phyloP scores from a whole-genome alignment of 441 rosid genomes.

The Bruguiera hainesii region DNA sequence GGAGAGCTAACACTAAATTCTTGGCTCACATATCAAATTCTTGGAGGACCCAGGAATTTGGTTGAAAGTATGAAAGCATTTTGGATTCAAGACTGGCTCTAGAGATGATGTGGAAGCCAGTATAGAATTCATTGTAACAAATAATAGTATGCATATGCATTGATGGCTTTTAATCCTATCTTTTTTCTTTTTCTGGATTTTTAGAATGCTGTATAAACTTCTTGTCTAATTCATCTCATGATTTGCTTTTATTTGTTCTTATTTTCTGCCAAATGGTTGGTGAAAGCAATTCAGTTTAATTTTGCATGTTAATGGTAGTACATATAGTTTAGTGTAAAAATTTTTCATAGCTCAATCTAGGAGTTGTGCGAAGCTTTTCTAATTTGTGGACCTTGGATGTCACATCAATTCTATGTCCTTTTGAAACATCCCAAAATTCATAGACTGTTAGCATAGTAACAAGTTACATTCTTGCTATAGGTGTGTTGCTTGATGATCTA shows the following conservation, averaged over 20 bases:
- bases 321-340: not conserved
- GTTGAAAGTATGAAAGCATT: not conserved
- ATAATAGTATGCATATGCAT: not conserved
- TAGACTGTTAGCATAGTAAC: constrained; percentile 14
- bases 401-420: not conserved
- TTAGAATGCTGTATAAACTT: constrained; percentile 1
- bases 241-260: not conserved
- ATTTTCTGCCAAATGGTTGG: not conserved
- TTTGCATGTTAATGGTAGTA: not conserved
- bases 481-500: constrained; percentile 96
- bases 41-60: not conserved
- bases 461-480: constrained; percentile 35
- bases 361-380: not conserved
- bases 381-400: not conserved
- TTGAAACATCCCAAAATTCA: not conserved
- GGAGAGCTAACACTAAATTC: not conserved
- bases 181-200: not conserved
- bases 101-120: not conserved
- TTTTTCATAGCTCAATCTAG: not conserved
- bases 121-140: not conserved
- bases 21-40: not conserved
- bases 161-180: not conserved
- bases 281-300: not conserved
- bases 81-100: not conserved
- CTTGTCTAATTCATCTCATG: not conserved